These are phyloP conservation scores for Tricholoma matsutake DNA, from an alignment of 768 basidiomycete species.

Conservation along the genomic window DNA sequence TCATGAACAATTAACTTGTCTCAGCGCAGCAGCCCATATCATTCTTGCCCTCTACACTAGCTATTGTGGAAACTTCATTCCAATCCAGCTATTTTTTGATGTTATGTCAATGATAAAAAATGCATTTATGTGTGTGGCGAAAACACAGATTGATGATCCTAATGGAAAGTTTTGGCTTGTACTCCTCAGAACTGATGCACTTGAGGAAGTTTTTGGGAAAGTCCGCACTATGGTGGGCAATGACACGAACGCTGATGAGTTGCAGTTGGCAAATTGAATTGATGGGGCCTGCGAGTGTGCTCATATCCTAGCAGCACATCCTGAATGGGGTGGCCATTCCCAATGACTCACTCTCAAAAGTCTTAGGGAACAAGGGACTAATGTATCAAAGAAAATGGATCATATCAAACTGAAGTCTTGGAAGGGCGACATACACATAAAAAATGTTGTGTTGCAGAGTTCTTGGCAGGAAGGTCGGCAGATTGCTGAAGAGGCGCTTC, in stretches of 20 bases:
- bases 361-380: not conserved
- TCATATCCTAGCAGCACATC: not conserved
- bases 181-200: not conserved
- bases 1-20: not conserved
- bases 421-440: not conserved
- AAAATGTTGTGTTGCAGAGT: not conserved
- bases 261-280: not conserved
- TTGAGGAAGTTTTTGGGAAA: not conserved
- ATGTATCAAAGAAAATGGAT: not conserved
- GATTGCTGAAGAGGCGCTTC: not conserved
- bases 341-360: not conserved
- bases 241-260: not conserved
- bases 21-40: not conserved
- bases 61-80: not conserved
- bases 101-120: not conserved
- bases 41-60: not conserved
- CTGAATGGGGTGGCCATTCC: not conserved
- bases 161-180: not conserved
- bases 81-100: not conserved
- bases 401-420: not conserved
- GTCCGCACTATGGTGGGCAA: not conserved
- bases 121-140: not conserved
- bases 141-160: not conserved
- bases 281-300: not conserved
- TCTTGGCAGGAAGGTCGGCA: not conserved